Evolutionary conservation across 2,329 filamentous ascomycete species (phyloP).

Genomic region (Lasiodiplodia theobromae): DNA sequence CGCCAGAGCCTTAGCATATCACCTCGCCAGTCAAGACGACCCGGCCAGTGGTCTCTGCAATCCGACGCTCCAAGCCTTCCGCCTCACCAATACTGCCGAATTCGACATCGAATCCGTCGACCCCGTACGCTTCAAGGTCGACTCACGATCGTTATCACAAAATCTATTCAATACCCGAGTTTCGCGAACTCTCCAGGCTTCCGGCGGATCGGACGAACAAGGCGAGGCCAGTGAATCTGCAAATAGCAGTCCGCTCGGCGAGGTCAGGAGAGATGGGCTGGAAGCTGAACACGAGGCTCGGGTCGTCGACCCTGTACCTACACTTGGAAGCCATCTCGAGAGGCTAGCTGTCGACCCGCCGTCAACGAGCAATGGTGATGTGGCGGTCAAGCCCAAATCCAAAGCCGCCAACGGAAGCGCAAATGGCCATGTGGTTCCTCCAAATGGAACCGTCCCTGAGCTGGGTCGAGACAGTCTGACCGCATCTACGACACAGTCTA

Average conservation of each 20-base stretch:
- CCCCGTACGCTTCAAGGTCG: slow-evolving; percentile 36
- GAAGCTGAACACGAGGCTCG: background rate
- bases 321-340: slow-evolving; percentile 1
- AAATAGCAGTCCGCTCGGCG: background rate
- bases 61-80: slow-evolving; percentile 8
- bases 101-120: slow-evolving; percentile 35
- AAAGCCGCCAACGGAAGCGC: background rate
- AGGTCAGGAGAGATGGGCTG: no score
- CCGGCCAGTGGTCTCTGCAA: slow-evolving; percentile 74
- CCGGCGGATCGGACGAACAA: background rate
- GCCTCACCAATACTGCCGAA: background rate
- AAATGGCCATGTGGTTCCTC: background rate
- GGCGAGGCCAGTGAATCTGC: background rate
- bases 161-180: slow-evolving; percentile 56
- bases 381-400: background rate
- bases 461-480: slow-evolving; percentile 4
- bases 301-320: background rate
- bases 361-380: background rate
- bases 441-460: background rate
- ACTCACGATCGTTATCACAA: slow-evolving; percentile 69
- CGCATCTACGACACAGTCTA: background rate
- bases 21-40: slow-evolving; percentile 80
- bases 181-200: background rate
- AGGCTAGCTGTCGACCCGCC: background rate
- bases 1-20: slow-evolving; percentile 80